Percentiles rank a stretch among this genome's conserved stretches.
Conservation (phyloP, 2,329 filamentous ascomycete genomes). For the Alternaria consortialis region DNA sequence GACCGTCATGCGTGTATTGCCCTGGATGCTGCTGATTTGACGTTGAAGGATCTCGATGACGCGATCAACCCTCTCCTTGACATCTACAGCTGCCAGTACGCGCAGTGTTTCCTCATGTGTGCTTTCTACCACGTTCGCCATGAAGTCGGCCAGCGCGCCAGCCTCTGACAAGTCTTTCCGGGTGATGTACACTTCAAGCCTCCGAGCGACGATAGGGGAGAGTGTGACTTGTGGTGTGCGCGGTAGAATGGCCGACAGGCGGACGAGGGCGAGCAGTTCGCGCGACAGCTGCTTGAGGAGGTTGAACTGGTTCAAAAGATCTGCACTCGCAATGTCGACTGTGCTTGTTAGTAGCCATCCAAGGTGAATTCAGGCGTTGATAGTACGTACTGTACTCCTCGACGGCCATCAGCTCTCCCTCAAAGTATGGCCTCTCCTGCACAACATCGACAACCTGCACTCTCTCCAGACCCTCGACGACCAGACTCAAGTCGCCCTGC, state of each 20-base stretch:
- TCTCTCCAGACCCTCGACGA: constrained; percentile 85
- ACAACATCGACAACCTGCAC: constrained; percentile 77
- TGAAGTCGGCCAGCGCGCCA: constrained; percentile 90
- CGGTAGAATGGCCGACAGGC: constrained; percentile 84
- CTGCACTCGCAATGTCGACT: constrained; percentile 51
- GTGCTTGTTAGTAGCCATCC: constrained; percentile 15
- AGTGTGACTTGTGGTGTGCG: constrained; percentile 72
- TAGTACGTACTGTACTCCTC: constrained; percentile 70
- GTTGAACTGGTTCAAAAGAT: constrained; percentile 75
- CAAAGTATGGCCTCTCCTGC: constrained; percentile 85
- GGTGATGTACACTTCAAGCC: constrained; percentile 86
- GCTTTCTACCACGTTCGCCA: constrained; percentile 90
- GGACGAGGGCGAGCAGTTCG: constrained; percentile 84
- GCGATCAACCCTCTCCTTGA: constrained; percentile 79
- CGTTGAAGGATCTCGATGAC: constrained; percentile 85
- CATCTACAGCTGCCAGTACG: constrained; percentile 80
- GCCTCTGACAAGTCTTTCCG: constrained; percentile 84
- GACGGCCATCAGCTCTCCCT: constrained; percentile 77
- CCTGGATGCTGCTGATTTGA: constrained; percentile 84
- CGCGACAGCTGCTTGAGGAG: constrained; percentile 84
- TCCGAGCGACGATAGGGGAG: constrained; percentile 83
- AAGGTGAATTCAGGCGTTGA: constrained; percentile 4
- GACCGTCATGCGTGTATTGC: constrained; percentile 84
- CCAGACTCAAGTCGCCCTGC: constrained; percentile 73
- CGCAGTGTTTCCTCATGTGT: constrained; percentile 91